Percentiles rank a stretch among this genome's conserved stretches.
phyloP scores from a whole-genome alignment of 768 basidiomycete species.

The Kwoniella mangroviensis region DNA sequence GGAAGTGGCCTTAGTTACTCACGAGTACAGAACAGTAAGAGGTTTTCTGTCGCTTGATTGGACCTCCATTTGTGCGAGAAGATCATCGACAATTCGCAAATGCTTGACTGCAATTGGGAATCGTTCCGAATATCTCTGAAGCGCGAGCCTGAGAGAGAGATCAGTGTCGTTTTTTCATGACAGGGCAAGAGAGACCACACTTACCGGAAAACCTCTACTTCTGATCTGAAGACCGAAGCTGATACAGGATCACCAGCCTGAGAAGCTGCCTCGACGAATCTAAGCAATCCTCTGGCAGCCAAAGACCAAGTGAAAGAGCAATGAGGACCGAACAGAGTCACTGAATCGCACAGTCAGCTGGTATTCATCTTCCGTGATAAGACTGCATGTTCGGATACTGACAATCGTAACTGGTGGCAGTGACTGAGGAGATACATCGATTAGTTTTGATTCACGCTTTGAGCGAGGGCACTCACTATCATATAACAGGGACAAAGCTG shows the following conservation, averaged over 20 bases:
- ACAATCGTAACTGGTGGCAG: conserved; percentile 48
- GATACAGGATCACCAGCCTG: conserved; percentile 40
- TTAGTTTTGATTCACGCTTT: no score
- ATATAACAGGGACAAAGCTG: conserved; percentile 48
- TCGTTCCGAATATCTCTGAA: conserved; percentile 39
- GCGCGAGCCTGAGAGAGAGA: conserved; percentile 28
- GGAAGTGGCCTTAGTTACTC: background rate
- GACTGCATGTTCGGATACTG: conserved; percentile 3
- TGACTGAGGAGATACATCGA: conserved; percentile 27
- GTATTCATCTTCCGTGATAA: background rate
- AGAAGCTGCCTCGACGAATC: conserved; percentile 44
- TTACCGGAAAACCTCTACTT: conserved; percentile 49
- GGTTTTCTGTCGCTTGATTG: background rate
- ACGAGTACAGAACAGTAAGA: conserved; percentile 1
- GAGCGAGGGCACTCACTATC: conserved; percentile 36
- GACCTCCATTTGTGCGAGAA: conserved; percentile 3
- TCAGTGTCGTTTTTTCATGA: background rate
- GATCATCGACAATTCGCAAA: conserved; percentile 30
- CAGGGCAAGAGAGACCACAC: background rate
- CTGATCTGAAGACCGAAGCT: conserved; percentile 41
- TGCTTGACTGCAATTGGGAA: conserved; percentile 40
- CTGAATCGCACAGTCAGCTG: conserved; percentile 16
- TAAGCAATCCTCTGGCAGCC: conserved; percentile 26
- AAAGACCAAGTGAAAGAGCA: conserved; percentile 36
- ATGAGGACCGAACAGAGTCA: conserved; percentile 37